Conservation (phyloP, 116 monocot genomes). For the Phalaenopsis hybrid region DNA sequence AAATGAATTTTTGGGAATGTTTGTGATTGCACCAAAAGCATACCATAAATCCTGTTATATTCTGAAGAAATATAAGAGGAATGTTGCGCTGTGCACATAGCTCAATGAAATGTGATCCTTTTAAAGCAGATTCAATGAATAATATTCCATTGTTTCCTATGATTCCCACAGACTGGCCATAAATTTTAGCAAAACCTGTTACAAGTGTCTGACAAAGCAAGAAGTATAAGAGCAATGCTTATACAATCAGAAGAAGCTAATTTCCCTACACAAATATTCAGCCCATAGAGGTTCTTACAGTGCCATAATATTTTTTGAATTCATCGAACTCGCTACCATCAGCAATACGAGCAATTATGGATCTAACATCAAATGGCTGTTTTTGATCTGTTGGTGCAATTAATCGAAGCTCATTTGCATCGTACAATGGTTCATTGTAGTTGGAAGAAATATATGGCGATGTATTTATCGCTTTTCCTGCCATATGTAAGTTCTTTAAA, state of each 20-base stretch:
- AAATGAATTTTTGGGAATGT: not conserved
- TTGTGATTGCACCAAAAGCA: not conserved
- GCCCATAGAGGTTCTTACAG: conserved; percentile 46
- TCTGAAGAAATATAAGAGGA: conserved; percentile 98
- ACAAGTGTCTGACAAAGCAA: conserved; percentile 70
- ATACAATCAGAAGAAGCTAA: not conserved
- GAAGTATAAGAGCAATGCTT: conserved; percentile 7
- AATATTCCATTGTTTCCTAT: conserved; percentile 97
- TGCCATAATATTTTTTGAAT: conserved; percentile 96
- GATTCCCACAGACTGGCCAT: conserved; percentile 90
- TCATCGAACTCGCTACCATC: conserved; percentile 98
- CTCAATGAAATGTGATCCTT: conserved; percentile 93
- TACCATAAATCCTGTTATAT: conserved; percentile 99
- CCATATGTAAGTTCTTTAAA: conserved; percentile 90
- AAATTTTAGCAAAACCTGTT: conserved; percentile 95
- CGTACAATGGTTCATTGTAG: conserved; percentile 74
- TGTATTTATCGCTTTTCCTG: conserved; percentile 45
- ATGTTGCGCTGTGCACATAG: conserved; percentile 92
- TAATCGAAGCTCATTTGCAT: conserved; percentile 59
- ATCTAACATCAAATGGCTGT: conserved; percentile 77
- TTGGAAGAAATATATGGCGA: conserved; percentile 20
- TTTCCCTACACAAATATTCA: conserved; percentile 5
- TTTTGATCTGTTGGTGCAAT: conserved; percentile 92
- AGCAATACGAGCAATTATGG: conserved; percentile 82
- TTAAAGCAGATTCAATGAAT: conserved; percentile 94